Conservation (phyloP, 768 basidiomycete genomes). For the Suillus cothurnatus region DNA sequence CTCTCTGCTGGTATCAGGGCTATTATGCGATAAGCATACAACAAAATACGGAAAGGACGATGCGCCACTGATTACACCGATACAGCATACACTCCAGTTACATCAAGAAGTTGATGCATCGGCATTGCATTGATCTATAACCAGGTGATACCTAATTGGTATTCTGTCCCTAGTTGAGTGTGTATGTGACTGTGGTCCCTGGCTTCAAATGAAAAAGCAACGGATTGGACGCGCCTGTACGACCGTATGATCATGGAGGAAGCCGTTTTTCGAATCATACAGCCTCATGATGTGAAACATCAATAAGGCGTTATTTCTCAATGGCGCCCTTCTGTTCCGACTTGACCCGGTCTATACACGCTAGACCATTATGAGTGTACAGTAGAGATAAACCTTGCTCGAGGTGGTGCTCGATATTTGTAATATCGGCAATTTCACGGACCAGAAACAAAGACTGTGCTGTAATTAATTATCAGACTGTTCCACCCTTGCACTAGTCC, state of each 20-base stretch:
- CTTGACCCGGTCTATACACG: neutral
- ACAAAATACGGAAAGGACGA: neutral
- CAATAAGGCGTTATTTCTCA: neutral
- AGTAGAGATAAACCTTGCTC: neutral
- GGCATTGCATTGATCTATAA: neutral
- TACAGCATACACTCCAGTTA: neutral
- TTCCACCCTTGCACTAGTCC: neutral
- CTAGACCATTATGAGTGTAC: neutral
- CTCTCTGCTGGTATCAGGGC: neutral
- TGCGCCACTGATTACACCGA: neutral
- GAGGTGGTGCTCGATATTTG: neutral
- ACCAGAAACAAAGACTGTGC: neutral
- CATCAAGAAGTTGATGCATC: neutral
- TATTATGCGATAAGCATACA: neutral
- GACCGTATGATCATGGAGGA: neutral
- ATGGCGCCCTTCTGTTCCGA: neutral
- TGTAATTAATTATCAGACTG: neutral
- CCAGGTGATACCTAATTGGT: neutral
- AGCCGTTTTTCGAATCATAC: neutral
- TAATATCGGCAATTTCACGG: neutral
- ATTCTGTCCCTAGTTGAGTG: neutral
- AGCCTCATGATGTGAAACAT: neutral
- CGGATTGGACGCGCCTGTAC: neutral
- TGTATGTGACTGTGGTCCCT: neutral
- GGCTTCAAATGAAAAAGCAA: neutral